Evolutionary conservation across 805 yeast species (phyloP), one percentile per base, ranked within the genome.

Genomic region (Candida ipomoeae): DNA sequence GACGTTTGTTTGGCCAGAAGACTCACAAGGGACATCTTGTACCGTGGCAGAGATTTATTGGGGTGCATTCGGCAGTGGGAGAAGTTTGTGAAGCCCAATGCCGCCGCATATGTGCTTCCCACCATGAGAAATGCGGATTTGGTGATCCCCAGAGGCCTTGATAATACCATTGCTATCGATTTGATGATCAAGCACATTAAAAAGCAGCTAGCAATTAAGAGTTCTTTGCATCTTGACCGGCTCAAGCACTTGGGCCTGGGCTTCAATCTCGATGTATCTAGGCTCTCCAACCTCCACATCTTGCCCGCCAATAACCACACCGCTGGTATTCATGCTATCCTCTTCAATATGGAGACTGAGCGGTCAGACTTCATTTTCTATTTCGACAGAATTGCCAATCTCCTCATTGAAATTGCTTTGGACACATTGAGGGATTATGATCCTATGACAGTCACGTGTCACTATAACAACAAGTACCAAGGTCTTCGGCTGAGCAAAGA

Each of bases 31-130:
- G 99, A 94, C 65, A 90, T 89, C 48, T 75, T 87, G 13, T 83
- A 85, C 53, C 74, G 99, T 53, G 96, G 96, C 1, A 74, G 99
- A 52, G 96, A 91, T 59, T 71, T 91, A 34, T 74, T 70, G 4
- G 96, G 96, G 1, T 86, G 91, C 15, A 77, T 94, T 52, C 78
- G 81, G 56, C 99, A 94, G 63, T 94, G 98, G 98, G 84, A 87
- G 55, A 67, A 73, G 23, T 91, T 84, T 65, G 99, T 94, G 26
- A 94, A 92, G 65, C 99, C 99, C 6, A 89, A 89, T 64, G 90
- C 95, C 7, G 90, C 84, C 21, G 69, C 82, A 38, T 80, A 78
- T 58, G 85, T 92, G 14, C 79, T 76, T 48, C 94, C 95, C 1
- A 86, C 95, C 0, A 79, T 86, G 83, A 73, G 78, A 42, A 74